These are phyloP conservation scores for Irpex lacteus DNA, from an alignment of 1,284 basidiomycete genomes.

Conservation along the genomic window DNA sequence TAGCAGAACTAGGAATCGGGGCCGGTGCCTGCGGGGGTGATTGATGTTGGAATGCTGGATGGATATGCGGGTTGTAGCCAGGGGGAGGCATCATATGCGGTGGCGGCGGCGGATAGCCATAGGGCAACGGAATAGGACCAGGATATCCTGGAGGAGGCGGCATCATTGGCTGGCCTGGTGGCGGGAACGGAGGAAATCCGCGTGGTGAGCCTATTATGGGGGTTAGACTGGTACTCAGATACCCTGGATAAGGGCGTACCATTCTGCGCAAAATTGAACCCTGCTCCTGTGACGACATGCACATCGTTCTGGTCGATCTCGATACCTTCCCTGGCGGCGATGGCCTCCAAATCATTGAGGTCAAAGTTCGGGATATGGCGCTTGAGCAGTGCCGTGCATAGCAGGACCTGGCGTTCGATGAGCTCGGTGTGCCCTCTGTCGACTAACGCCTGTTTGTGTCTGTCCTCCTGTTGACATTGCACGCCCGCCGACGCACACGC, in stretches of 20 bases:
- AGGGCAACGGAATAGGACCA: constrained; percentile 24
- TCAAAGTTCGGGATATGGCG: constrained; percentile 64
- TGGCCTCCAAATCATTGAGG: constrained; percentile 62
- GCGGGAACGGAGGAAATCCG: constrained; percentile 24
- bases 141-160: constrained; percentile 22
- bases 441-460: constrained; percentile 78
- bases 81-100: constrained; percentile 25
- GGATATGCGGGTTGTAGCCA: constrained; percentile 7
- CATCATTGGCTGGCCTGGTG: constrained; percentile 28
- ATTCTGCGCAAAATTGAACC: constrained; percentile 37
- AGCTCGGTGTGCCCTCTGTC: constrained; percentile 77
- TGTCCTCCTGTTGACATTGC: constrained; percentile 78
- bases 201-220: constrained; percentile 27
- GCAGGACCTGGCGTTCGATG: constrained; percentile 70
- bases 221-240: constrained; percentile 31
- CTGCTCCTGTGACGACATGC: constrained; percentile 18
- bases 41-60: constrained; percentile 9
- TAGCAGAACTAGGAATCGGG: constrained; percentile 44
- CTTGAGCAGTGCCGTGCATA: constrained; percentile 74
- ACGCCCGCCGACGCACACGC: constrained; percentile 77
- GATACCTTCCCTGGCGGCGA: constrained; percentile 63
- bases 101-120: constrained; percentile 24
- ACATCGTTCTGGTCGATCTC: constrained; percentile 41
- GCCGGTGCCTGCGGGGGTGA: constrained; percentile 24
- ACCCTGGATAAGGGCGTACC: constrained; percentile 25